Evolutionary conservation across 192 early-diverging fungal species (phyloP), one percentile per base, ranked within the genome.

Genomic region (Linnemannia zychae): DNA sequence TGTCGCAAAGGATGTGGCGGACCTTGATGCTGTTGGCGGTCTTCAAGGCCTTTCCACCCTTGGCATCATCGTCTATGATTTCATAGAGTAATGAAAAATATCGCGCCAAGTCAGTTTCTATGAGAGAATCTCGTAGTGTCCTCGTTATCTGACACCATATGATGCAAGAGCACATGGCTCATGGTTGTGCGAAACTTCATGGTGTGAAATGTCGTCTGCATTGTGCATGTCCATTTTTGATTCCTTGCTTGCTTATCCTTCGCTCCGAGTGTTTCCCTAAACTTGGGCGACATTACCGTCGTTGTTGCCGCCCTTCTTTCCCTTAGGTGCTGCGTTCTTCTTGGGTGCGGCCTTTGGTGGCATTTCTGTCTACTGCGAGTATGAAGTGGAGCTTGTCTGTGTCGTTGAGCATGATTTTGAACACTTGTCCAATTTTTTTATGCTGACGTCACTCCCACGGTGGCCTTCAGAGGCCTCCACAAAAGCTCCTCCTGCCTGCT

Each of bases 1-100:
- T 97, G 75, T 96, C 96, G 87, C 96, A 97, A 9, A 97, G 89
- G 75, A 96, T 96, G 87, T 97, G 95, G 36, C 95, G 90, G 31
- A 95, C 91, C 73, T 89, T 86, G 68, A 96, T 80, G 40, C 91
- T 88, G 74, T 89, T 94, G 72, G 92, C 92, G 5, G 91, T 69
- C 88, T 95, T 95, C 52, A 94, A 81, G 71, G 93, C 91, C 65
- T 79, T 80, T 46, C 81, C 86, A 50, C 89, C 87, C 24, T 87
- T 83, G 36, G 83, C 67, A 31, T 86, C 88, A 36, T 85, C 87
- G 37, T 85, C 83, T 74, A 71, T 9, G 24, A 13, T 28, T 3
- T 7, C 24, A 31, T 36, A 12, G 33, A 1, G 7, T 17, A 57
- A 73, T 16, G 17, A 49, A 22, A 31, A 1, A 12, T 0, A 12